Base-by-base conservation (phyloP, 2,329 filamentous ascomycete species). In the Penicillium hordei region DNA sequence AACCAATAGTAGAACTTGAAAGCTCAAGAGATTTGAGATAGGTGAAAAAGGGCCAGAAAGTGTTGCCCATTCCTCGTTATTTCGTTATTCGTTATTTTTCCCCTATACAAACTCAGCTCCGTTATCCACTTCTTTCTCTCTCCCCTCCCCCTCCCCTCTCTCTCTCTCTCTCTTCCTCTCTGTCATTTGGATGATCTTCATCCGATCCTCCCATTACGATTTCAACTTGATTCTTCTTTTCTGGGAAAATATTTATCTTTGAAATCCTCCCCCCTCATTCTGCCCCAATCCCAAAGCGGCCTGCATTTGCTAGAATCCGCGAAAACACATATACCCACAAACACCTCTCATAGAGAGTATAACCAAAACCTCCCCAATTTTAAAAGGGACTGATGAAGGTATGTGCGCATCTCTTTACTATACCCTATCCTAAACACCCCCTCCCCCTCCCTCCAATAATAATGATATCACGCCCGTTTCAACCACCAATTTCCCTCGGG, bases 371-470 rank as follows among this genome's bases (percentile, higher is more conserved):
- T 48, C 38, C 45, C 45, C 57, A 52, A 65, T 66, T 67, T 64
- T 48, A 62, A 64, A 67, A 58, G 51, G 40, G 60, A 65, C 65
- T 66, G 65, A 70, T 68, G 66, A 70, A 66, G 65, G 68, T 68
- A 57, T 55, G 68, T 68, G 57, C 56, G 52, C 52, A 36, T 36
- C 21, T 59, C 44, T 48, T 55, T 55, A 52, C 9, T 38, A 21
- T 25, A 25, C 31, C 31, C 15, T 36, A 21, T n/a, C 52, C 51
- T 43, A 55, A 33, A 33, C 45, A 31, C 33, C 38, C 38, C 23
- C 29, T 13, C 39, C 21, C 38, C 44, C 13, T 55, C 39, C 33
- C 34, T 51, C 27, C 53, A 61, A 61, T 54, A 62, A 61, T 63
- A 67, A 67, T 69, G 65, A 70, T 69, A 69, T 66, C 67, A 68